These are phyloP conservation scores for Apiotrichum gamsii DNA, from an alignment of 1,284 basidiomycete species.

Conservation along the genomic window DNA sequence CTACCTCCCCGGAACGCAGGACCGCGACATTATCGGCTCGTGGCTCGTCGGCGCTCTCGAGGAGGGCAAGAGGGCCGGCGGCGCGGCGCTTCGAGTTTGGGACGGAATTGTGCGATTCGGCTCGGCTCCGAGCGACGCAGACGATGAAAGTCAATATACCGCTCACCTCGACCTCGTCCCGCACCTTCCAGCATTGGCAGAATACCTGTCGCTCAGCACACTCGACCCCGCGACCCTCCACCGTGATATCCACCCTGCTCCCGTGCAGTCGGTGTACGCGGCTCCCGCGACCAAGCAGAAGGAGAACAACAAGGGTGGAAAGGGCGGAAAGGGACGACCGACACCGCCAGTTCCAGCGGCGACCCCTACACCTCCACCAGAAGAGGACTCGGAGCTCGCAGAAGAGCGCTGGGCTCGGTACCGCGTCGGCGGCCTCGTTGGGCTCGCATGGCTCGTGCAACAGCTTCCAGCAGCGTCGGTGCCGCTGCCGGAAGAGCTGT, in stretches of 20 bases:
- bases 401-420: constrained; percentile 64
- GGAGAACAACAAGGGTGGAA: constrained; percentile 17
- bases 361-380: constrained; percentile 11
- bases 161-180: constrained; percentile 43
- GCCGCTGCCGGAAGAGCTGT: constrained; percentile 18
- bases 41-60: constrained; percentile 56
- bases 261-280: constrained; percentile 24
- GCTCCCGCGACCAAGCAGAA: constrained; percentile 13
- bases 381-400: constrained; percentile 45
- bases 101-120: constrained; percentile 28
- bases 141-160: constrained; percentile 2
- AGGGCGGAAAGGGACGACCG: constrained; percentile 11
- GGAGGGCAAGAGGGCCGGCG: constrained; percentile 39
- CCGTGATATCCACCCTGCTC: constrained; percentile 60
- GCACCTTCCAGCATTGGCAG: constrained; percentile 40
- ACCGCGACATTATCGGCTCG: constrained; percentile 67
- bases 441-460: constrained; percentile 54
- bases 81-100: constrained; percentile 31
- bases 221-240: constrained; percentile 65
- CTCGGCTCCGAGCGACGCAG: neutral
- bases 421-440: constrained; percentile 65
- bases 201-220: constrained; percentile 49
- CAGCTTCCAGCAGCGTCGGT: constrained; percentile 23
- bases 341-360: constrained; percentile 10
- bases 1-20: constrained; percentile 54